Percentiles rank a stretch among this genome's conserved stretches.
These are phyloP conservation scores for Pythium grandisporangium DNA, from an alignment of 352 stramenopile genomes.

Conservation along the genomic window DNA sequence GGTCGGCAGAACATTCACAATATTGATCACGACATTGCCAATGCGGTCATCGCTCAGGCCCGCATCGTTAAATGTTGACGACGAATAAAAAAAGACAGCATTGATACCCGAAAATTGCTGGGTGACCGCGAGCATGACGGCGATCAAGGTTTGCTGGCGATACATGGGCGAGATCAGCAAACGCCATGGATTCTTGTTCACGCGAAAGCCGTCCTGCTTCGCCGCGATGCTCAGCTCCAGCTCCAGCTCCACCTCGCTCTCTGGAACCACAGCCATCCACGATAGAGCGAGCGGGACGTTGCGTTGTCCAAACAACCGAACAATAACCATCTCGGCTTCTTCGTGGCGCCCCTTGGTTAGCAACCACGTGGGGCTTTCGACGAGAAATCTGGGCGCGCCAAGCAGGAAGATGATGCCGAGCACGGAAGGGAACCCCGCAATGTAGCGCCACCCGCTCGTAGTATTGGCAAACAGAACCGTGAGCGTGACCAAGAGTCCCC, in stretches of 20 bases:
- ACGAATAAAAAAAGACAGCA: conserved; percentile 68
- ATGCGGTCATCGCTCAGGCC: conserved; percentile 44
- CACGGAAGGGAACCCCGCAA: conserved; percentile 30
- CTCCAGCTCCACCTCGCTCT: no score
- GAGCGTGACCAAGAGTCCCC: conserved; percentile 27
- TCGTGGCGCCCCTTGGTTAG: conserved; percentile 18
- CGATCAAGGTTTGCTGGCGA: no score
- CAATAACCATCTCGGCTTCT: conserved; percentile 14
- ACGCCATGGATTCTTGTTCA: no score
- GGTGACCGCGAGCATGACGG: conserved; percentile 23
- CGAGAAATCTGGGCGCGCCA: conserved; percentile 13
- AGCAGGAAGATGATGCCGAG: conserved; percentile 37
- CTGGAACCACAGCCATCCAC: no score
- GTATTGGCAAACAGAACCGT: conserved; percentile 46
- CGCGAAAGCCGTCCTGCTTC: conserved; percentile 1
- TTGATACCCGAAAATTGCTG: conserved; percentile 64
- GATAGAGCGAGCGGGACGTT: conserved; percentile 14
- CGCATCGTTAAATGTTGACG: conserved; percentile 40
- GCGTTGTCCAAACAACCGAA: conserved; percentile 11
- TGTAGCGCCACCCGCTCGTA: conserved; percentile 37
- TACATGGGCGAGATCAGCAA: no score
- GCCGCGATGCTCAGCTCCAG: neutral
- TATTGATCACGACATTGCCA: conserved; percentile 40
- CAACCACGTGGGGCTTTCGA: conserved; percentile 19
- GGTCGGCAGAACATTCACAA: conserved; percentile 45